Conservation (phyloP, 306 rosid genomes). For the Casuarina glauca region DNA sequence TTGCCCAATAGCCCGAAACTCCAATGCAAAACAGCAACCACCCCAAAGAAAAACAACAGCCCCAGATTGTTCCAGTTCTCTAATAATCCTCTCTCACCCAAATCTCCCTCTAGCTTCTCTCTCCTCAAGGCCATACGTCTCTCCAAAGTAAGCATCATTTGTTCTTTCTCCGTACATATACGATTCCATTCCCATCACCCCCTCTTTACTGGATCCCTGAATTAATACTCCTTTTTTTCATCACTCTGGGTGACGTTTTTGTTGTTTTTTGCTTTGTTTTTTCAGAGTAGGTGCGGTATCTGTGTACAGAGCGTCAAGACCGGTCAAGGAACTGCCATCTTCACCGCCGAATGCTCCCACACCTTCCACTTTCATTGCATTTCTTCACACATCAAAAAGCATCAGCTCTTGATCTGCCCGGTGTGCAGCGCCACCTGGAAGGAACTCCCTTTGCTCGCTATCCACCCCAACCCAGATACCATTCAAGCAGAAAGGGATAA, state of each 20-base stretch:
- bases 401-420: constrained; percentile 62
- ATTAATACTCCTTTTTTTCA: constrained; percentile 8
- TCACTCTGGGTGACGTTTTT: constrained; percentile 6
- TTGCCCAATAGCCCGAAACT: constrained; percentile 76
- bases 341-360: constrained; percentile 96
- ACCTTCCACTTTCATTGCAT: constrained; percentile 89
- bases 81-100: constrained; percentile 71
- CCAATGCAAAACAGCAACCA: constrained; percentile 49
- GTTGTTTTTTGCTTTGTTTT: background rate
- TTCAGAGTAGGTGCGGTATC: constrained; percentile 90
- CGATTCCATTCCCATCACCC: background rate
- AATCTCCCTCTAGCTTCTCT: constrained; percentile 83
- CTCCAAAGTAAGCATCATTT: constrained; percentile 53
- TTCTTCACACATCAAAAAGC: constrained; percentile 59
- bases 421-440: constrained; percentile 80
- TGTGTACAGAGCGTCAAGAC: constrained; percentile 76
- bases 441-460: constrained; percentile 64
- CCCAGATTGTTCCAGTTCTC: constrained; percentile 56
- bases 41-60: constrained; percentile 38
- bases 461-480: constrained; percentile 23
- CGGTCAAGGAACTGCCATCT: constrained; percentile 92
- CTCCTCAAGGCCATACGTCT: constrained; percentile 69
- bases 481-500: constrained; percentile 4
- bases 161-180: background rate
- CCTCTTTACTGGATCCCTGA: background rate